Base-by-base conservation (phyloP, 495 filamentous ascomycete genomes). In the Eremomyces bilateralis region DNA sequence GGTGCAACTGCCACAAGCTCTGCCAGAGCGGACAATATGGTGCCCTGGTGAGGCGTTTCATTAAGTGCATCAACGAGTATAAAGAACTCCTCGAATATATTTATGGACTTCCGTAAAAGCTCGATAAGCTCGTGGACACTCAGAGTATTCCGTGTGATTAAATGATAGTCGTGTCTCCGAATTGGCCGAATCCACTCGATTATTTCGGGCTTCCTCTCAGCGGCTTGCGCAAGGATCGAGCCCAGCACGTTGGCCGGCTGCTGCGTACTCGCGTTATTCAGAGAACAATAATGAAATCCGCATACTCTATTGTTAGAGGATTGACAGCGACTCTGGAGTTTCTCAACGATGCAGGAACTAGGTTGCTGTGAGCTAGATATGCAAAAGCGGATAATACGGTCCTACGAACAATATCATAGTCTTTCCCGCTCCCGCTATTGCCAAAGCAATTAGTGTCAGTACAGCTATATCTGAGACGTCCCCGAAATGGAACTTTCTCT, bases 21-120 rank as follows among this genome's bases (percentile, higher is more conserved):
- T 21, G 20, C 24, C 2, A 42, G 34, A 33, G 15, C 13, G 5
- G 18, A 3, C 2, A 38, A 5, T 16, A 42, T 31, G 18, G 3
- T 8, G 25, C 6, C 18, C 11, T 31, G 24, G 12, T 40, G 29
- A 16, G 24, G 15, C n/a, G 21, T 31, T 21, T 42, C 39, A 24
- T 42, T 38, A 6, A 42, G 29, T 8, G 39, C 39, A 33, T 42
- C 39, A 25, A 42, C 33, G 15, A 42, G 24, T 13, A 42, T 15
- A 20, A 32, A 33, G 15, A 42, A 12, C 2, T 13, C 5, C 31
- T 22, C 10, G 16, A 37, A 29, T 15, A 5, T 13, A 6, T 5
- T 21, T 13, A 20, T 24, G 1, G 21, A n/a, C 16, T 41, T 30
- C 3, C 29, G 3, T 3, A 36, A 29, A 21, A 27, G 21, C 12